These are phyloP conservation scores for Phellinidium pouzarii DNA, from an alignment of 1,284 basidiomycete species.

Conservation along the genomic window DNA sequence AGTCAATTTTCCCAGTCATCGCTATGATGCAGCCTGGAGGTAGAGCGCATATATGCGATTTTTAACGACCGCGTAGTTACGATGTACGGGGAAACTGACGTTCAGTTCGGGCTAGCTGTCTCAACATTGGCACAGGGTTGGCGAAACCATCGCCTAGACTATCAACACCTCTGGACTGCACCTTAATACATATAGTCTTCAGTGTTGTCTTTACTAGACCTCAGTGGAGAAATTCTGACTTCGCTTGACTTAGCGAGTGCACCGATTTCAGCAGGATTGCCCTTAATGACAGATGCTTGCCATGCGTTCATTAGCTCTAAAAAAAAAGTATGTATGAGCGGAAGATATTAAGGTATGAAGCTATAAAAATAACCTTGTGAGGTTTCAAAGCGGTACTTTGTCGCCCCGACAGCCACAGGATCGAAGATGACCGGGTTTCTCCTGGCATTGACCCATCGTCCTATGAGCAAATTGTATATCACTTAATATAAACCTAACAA, in stretches of 20 bases:
- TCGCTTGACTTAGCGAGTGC: slow-evolving; percentile 71
- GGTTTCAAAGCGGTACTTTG: slow-evolving; percentile 57
- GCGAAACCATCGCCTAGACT: slow-evolving; percentile 71
- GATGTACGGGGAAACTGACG: slow-evolving; percentile 40
- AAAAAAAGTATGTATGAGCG: neutral
- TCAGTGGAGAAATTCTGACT: slow-evolving; percentile 32
- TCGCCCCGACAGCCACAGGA: slow-evolving; percentile 91
- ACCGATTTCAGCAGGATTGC: slow-evolving; percentile 89
- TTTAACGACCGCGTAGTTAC: neutral
- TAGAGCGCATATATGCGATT: neutral
- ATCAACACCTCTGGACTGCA: slow-evolving; percentile 84
- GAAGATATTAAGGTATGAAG: slow-evolving; percentile 2
- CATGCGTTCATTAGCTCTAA: slow-evolving; percentile 74
- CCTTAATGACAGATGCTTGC: slow-evolving; percentile 92
- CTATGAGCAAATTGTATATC: slow-evolving; percentile 26
- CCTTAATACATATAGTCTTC: slow-evolving; percentile 33
- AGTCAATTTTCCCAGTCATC: slow-evolving; percentile 81
- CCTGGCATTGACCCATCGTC: slow-evolving; percentile 59
- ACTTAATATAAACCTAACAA: neutral
- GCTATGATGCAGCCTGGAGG: slow-evolving; percentile 70
- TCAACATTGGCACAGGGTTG: slow-evolving; percentile 70
- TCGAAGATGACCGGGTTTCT: slow-evolving; percentile 86
- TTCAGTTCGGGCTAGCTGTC: slow-evolving; percentile 66
- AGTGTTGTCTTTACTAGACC: neutral
- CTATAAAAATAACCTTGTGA: slow-evolving; percentile 37